Base-by-base conservation (phyloP, 768 basidiomycete genomes). In the Lepiota brunneoincarnata region DNA sequence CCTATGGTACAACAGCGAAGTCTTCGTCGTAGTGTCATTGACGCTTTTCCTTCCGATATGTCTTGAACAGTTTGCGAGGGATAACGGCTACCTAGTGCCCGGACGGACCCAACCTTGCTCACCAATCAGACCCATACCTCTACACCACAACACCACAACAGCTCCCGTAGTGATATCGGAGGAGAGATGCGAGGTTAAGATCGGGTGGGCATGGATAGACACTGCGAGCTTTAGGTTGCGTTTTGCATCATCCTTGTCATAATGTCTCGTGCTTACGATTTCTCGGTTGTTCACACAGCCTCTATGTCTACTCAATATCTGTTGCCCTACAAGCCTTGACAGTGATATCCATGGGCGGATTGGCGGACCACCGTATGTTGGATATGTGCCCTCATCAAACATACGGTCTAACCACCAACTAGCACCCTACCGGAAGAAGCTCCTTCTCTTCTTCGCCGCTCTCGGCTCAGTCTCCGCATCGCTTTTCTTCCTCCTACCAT, bases 301-400 rank as follows among this genome's bases (percentile, higher is more conserved):
- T 99, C 34, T 94, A 96, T 64, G 80, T 87, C 26, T 90, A 93
- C 68, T 97, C 95, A 0, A 74, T 85, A 12, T 92, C 91, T 0
- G 95, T 98, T 1, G 87, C 88, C 0, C 69, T 96, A 0, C 95
- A 98, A 66, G 95, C 94, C 0, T 63, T 98, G n/a, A 91, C 88
- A 0, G 93, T 99, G 36, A 93, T 99, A 51, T 94, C 95, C 4
- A 90, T 97, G 78, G 92, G 93, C 6, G 84, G 84, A 14, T 85
- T 96, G 51, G 96, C 95, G 1, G 93, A 98, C 70, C 83, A 90
- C 58, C 85, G 93, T 95, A 61, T 55, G 89, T 76, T 24, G n/a
- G 15, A n/a, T 50, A 18, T 39, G 14, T 35, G n/a, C 17, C 14
- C 4, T 14, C 39, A 4, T 20, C 21, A 14, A 24, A 36, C 10